Evolutionary conservation across 306 rosid species (phyloP), one percentile per base, ranked within the genome.

Genomic region (Quercus engelmannii): DNA sequence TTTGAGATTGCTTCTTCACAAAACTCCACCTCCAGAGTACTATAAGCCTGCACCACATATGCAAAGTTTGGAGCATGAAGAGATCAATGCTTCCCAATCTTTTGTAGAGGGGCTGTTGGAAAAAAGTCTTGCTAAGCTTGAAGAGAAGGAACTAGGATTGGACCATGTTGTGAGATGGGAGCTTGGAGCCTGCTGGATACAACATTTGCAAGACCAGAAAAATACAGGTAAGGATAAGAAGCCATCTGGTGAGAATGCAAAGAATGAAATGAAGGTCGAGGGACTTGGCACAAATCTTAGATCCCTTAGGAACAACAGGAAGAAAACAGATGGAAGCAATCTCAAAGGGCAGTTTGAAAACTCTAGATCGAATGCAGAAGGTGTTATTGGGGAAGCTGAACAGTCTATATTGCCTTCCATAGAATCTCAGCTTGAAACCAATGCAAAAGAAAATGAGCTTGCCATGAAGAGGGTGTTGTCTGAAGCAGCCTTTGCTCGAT

Each of bases 181-280:
- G 88, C 97, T 95, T 76, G 99, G 99, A 80, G 99, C 99, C 67
- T 95, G 98, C 87, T 95, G 99, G 99, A 90, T 95, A 83, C 99
- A 95, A 74, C 99, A 95, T 87, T 89, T 95, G 91, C 97, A 93
- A 78, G 99, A 95, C 88, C 98, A 92, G 81, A 92, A 87, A 87
- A 95, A 82, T 84, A 43, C 96, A 23, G 92, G 88, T 28, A 94
- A 92, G 77, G 99, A 92, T 81, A 95, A 90, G 89, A 92, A 92
- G 83, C 83, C 90, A 26, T 82, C 88, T 17, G 55, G 74, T 79
- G 97, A 88, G 85, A 91, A 90, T 87, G 84, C 81, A 74, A 92
- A 83, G 87, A 90, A 89, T 78, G 99, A 95, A 81, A 86, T 95
- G 95, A 91, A 90, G 90, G 97, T 95, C 0, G 99, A 95, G 88